Percentiles rank a stretch among this genome's conserved stretches.
Conservation (phyloP, 75 land plant species). For the Sequoia sempervirens region DNA sequence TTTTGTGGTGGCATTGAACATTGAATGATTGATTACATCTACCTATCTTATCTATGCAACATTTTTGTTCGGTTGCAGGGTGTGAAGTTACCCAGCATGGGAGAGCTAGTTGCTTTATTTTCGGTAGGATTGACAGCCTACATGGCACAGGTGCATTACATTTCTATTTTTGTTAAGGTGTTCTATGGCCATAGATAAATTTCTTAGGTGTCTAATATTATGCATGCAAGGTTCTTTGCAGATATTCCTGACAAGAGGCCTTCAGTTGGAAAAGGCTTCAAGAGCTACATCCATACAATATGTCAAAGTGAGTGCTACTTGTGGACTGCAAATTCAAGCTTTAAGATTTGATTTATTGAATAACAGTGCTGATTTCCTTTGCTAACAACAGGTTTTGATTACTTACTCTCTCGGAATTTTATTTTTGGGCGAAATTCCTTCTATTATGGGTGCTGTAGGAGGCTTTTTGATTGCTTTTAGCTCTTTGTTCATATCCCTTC, state of each 20-base stretch:
- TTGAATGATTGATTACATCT: not conserved
- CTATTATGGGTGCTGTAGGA: slow-evolving; percentile 22
- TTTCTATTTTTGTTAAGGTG: not conserved
- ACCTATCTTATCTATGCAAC: not conserved
- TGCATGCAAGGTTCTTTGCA: slow-evolving; percentile 14
- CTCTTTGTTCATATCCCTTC: slow-evolving; percentile 14
- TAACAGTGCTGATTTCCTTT: not conserved
- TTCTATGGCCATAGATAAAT: not conserved
- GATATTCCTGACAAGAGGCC: slow-evolving; percentile 35
- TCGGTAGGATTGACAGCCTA: slow-evolving; percentile 32
- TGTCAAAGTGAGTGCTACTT: slow-evolving; percentile 23
- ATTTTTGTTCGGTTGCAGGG: slow-evolving; percentile 14
- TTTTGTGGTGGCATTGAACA: not conserved
- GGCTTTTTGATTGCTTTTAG: slow-evolving; percentile 30
- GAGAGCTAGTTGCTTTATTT: slow-evolving; percentile 16
- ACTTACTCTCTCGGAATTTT: slow-evolving; percentile 28
- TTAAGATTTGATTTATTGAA: not conserved
- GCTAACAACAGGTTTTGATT: slow-evolving; percentile 22
- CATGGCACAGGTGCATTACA: slow-evolving; percentile 21
- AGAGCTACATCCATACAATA: slow-evolving; percentile 37
- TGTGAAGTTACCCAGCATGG: slow-evolving; percentile 15
- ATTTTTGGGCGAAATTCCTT: slow-evolving; percentile 28
- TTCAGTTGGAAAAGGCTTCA: slow-evolving; percentile 36
- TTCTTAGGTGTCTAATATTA: not conserved
- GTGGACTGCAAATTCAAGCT: not conserved